Percentiles rank a stretch among this genome's conserved stretches.
Evolutionary conservation across 768 basidiomycete species (phyloP).

Genomic region (Termitomyces sp.): DNA sequence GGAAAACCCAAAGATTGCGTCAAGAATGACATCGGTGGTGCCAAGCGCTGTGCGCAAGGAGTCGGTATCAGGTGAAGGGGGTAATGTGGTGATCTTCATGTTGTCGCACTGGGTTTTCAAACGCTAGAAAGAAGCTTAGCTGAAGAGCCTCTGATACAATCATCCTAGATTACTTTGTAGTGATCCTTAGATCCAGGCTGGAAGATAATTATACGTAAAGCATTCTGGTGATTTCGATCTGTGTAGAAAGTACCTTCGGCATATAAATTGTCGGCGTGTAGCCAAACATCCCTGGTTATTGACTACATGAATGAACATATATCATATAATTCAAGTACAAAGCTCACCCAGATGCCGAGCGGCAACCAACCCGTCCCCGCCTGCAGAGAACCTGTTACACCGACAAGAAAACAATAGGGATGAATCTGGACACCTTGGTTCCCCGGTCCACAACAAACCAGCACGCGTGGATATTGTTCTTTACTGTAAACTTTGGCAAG

Average conservation of each 20-base stretch:
- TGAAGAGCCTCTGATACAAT: neutral
- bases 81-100: slow-evolving; percentile 74
- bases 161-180: slow-evolving; percentile 54
- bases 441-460: slow-evolving; percentile 97
- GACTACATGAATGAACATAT: neutral
- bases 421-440: slow-evolving; percentile 64
- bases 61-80: slow-evolving; percentile 38
- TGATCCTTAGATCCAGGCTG: slow-evolving; percentile 92
- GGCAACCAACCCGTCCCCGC: slow-evolving; percentile 95
- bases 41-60: slow-evolving; percentile 44
- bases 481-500: slow-evolving; percentile 72
- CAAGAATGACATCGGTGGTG: slow-evolving; percentile 77
- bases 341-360: slow-evolving; percentile 83
- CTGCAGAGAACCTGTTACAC: slow-evolving; percentile 17
- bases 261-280: slow-evolving; percentile 87
- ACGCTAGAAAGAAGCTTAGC: slow-evolving; percentile 37
- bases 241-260: slow-evolving; percentile 63
- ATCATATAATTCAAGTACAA: neutral
- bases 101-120: slow-evolving; percentile 85
- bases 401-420: neutral
- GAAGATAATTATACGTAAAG: neutral
- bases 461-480: slow-evolving; percentile 63
- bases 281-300: slow-evolving; percentile 74
- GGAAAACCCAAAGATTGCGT: slow-evolving; percentile 98
- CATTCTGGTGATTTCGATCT: neutral